Conservation (phyloP, 768 basidiomycete species). For the Pluteus cervinus region DNA sequence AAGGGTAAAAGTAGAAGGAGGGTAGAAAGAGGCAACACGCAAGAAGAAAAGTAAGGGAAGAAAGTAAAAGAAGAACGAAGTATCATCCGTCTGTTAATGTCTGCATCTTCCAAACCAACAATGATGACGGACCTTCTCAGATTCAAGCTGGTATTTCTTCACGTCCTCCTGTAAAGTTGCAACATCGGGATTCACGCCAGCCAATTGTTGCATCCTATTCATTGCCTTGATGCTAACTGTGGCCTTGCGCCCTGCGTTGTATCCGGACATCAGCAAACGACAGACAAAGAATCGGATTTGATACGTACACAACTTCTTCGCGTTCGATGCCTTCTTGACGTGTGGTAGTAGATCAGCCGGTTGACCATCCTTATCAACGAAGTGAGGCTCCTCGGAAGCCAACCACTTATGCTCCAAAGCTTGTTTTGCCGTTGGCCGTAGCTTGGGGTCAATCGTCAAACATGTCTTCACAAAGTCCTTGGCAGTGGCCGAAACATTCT, state of each 20-base stretch:
- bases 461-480: slow-evolving; percentile 79
- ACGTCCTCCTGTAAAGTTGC: slow-evolving; percentile 54
- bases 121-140: slow-evolving; percentile 46
- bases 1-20: too few species aligned
- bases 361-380: slow-evolving; percentile 58
- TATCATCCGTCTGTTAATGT: slow-evolving; percentile 13
- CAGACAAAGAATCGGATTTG: not conserved
- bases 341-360: slow-evolving; percentile 81
- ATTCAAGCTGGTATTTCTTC: slow-evolving; percentile 72
- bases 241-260: slow-evolving; percentile 72
- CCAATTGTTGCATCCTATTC: slow-evolving; percentile 67
- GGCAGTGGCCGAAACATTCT: slow-evolving; percentile 75
- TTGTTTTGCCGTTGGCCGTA: slow-evolving; percentile 74
- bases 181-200: slow-evolving; percentile 30
- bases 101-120: slow-evolving; percentile 12
- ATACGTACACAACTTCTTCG: slow-evolving; percentile 73
- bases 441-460: slow-evolving; percentile 75
- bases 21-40: too few species aligned
- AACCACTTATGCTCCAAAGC: slow-evolving; percentile 81
- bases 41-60: slow-evolving; percentile 33
- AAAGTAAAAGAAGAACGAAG: slow-evolving; percentile 16
- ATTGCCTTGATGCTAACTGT: slow-evolving; percentile 83
- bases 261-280: slow-evolving; percentile 1
- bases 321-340: slow-evolving; percentile 87
- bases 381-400: slow-evolving; percentile 60